These are phyloP conservation scores for Candida gorgasii DNA, from an alignment of 805 yeast species.

Conservation along the genomic window DNA sequence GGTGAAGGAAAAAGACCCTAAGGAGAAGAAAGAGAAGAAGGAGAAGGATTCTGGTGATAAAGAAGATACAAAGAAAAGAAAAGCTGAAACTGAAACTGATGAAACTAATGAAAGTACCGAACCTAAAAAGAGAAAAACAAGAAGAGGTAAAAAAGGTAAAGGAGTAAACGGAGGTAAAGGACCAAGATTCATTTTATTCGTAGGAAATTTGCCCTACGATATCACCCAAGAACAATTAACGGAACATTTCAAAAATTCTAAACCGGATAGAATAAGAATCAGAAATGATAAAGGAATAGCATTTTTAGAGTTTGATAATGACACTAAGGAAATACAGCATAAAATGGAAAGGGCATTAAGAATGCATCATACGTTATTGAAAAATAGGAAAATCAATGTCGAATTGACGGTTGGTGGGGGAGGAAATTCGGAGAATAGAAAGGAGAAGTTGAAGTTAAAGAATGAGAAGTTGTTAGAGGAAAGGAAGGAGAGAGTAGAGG, in stretches of 20 bases:
- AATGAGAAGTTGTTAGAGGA: conserved; percentile 75
- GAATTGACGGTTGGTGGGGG: conserved; percentile 99
- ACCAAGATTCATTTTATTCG: conserved; percentile 78
- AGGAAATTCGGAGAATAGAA: conserved; percentile 73
- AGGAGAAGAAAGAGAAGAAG: conserved; percentile 39
- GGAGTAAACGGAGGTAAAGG: conserved; percentile 50
- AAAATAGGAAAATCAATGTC: conserved; percentile 82
- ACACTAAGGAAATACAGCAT: conserved; percentile 62
- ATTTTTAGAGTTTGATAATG: conserved; percentile 75
- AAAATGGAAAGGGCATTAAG: conserved; percentile 83
- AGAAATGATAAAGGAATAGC: conserved; percentile 90
- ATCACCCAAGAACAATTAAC: conserved; percentile 60
- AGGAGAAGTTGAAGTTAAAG: conserved; percentile 71
- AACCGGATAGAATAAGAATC: conserved; percentile 75
- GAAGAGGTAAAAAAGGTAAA: conserved; percentile 75
- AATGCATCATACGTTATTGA: conserved; percentile 74
- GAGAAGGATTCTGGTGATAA: conserved; percentile 22
- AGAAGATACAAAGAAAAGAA: conserved; percentile 26
- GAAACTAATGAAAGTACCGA: conserved; percentile 29
- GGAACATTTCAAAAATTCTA: conserved; percentile 69
- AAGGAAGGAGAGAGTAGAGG: conserved; percentile 55
- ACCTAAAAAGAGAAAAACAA: conserved; percentile 69
- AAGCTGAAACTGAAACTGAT: conserved; percentile 15
- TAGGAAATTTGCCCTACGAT: conserved; percentile 86
- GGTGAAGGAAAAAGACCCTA: too few species aligned